phyloP scores from a whole-genome alignment of 2,329 filamentous ascomycete species.

The Pezicula carpinea region DNA sequence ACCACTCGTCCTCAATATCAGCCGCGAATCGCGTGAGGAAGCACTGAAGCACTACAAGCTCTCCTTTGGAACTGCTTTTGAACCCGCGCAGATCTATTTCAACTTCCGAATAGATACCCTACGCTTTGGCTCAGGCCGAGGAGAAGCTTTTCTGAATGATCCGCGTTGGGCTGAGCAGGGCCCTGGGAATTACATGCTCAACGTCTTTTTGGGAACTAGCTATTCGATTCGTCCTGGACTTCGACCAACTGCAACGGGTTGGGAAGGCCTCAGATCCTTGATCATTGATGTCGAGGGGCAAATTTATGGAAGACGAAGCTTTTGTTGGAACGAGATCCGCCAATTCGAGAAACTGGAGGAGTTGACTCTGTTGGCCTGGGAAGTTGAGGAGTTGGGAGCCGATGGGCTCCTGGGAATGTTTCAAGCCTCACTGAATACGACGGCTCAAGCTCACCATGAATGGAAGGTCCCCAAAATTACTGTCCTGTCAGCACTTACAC shows the following conservation, averaged over 20 bases:
- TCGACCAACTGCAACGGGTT: slow-evolving; percentile 3
- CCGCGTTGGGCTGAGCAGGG: not conserved
- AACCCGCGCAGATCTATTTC: slow-evolving; percentile 15
- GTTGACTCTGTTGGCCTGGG: slow-evolving; percentile 12
- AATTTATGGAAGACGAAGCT: slow-evolving; percentile 11
- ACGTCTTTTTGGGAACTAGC: slow-evolving; percentile 14
- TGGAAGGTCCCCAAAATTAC: slow-evolving; percentile 9
- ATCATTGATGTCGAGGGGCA: slow-evolving; percentile 12
- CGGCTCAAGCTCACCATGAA: slow-evolving; percentile 5
- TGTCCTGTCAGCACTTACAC: slow-evolving; percentile 5
- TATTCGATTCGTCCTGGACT: slow-evolving; percentile 2
- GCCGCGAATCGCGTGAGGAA: slow-evolving; percentile 16
- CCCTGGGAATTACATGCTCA: slow-evolving; percentile 8
- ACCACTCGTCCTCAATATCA: slow-evolving; percentile 15
- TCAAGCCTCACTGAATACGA: slow-evolving; percentile 4
- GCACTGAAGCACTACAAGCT: slow-evolving; percentile 12
- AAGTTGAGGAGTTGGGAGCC: slow-evolving; percentile 5
- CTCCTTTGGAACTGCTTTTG: slow-evolving; percentile 9
- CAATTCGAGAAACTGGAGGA: slow-evolving; percentile 11
- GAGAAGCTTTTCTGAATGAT: not conserved
- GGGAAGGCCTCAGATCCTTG: slow-evolving; percentile 14
- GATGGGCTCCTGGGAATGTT: slow-evolving; percentile 6
- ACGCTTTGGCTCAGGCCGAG: slow-evolving; percentile 8
- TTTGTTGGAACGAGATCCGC: slow-evolving; percentile 17
- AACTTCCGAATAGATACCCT: slow-evolving; percentile 15